Conservation (phyloP, 768 basidiomycete genomes). For the Auricularia auricula-judae region DNA sequence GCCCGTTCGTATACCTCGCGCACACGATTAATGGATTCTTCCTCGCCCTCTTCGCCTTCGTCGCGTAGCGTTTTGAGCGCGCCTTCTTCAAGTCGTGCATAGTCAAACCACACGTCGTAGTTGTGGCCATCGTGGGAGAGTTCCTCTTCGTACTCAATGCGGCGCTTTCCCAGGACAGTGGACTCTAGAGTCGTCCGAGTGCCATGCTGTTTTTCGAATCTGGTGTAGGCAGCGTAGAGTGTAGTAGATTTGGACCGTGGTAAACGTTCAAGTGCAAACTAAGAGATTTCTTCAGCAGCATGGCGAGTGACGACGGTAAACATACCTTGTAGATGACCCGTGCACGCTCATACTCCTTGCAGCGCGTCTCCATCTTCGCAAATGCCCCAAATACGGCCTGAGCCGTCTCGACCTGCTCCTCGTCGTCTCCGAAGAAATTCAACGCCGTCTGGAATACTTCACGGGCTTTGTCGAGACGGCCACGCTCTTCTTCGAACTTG, state of each 20-base stretch:
- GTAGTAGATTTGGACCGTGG: constrained; percentile 83
- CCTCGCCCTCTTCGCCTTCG: constrained; percentile 66
- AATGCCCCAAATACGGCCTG: constrained; percentile 90
- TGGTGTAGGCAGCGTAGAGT: constrained; percentile 88
- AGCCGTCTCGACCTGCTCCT: constrained; percentile 77
- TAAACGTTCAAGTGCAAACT: constrained; percentile 93
- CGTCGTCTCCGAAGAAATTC: constrained; percentile 84
- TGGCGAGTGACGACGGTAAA: not conserved
- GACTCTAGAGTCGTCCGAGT: constrained; percentile 77
- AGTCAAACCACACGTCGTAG: constrained; percentile 98
- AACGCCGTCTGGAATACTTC: constrained; percentile 86
- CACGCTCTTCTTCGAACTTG: constrained; percentile 53
- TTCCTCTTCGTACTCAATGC: constrained; percentile 98
- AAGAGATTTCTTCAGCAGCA: constrained; percentile 1
- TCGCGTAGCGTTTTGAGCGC: constrained; percentile 65
- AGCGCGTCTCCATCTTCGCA: constrained; percentile 92
- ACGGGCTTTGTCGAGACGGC: constrained; percentile 55
- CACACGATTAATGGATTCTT: constrained; percentile 52
- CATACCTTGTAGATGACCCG: constrained; percentile 92
- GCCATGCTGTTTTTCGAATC: constrained; percentile 97
- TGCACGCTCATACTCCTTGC: constrained; percentile 95
- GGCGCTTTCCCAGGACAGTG: constrained; percentile 93
- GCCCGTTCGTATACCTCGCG: constrained; percentile 94
- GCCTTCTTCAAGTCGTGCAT: constrained; percentile 84
- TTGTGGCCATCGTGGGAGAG: constrained; percentile 82